A percentile compares a stretch with the other conserved stretches of the same genome.
Conservation (phyloP, 352 stramenopile genomes). For the Pythium volutum region DNA sequence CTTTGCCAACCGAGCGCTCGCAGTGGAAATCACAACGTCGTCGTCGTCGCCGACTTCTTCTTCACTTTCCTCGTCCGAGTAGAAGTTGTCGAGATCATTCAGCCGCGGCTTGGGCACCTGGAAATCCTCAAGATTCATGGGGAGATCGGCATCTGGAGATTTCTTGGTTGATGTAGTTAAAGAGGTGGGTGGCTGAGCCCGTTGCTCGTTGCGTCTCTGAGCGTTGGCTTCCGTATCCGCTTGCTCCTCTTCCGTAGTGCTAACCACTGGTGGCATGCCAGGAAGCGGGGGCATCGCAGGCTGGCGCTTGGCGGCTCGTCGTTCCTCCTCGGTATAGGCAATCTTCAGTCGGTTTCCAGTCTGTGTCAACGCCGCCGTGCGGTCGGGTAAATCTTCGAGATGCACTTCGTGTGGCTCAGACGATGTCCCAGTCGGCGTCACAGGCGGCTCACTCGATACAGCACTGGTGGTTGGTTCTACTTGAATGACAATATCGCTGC, state of each 20-base stretch:
- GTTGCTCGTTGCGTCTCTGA: background rate
- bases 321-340: conserved; percentile 31
- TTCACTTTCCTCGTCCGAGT: conserved; percentile 72
- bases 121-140: conserved; percentile 74
- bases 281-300: conserved; percentile 3
- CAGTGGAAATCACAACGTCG: conserved; percentile 53
- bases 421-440: background rate
- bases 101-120: conserved; percentile 52
- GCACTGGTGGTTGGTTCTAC: background rate
- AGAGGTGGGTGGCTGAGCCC: too few species aligned
- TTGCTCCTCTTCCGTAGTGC: background rate
- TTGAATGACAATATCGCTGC: conserved; percentile 34
- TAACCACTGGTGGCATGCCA: background rate
- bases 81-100: conserved; percentile 74
- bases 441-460: background rate
- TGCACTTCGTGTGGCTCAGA: conserved; percentile 25
- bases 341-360: conserved; percentile 40
- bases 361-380: conserved; percentile 31
- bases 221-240: background rate
- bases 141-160: background rate
- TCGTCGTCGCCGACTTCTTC: conserved; percentile 36
- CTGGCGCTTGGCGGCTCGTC: background rate
- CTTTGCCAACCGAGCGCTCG: conserved; percentile 27
- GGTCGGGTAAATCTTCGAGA: conserved; percentile 49
- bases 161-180: too few species aligned